Evolutionary conservation across 106 monocot species (phyloP).

Genomic region (Hemerocallis citrina): DNA sequence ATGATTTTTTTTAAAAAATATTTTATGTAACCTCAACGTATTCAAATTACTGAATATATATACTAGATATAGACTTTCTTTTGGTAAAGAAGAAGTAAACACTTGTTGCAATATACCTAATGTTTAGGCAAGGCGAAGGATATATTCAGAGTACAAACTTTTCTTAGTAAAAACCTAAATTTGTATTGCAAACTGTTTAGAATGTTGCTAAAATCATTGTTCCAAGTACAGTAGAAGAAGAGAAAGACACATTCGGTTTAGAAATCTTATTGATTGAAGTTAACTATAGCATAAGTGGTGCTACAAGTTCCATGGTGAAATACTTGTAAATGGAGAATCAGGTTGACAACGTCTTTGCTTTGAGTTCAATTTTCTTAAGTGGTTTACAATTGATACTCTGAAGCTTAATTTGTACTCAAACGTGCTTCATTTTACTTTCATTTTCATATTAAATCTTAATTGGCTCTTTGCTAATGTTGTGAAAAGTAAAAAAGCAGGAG

Average conservation of each 20-base stretch:
- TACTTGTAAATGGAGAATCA: background rate
- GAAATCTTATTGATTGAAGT: background rate
- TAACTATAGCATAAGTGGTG: background rate
- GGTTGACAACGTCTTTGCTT: too few species aligned
- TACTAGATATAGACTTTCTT: too few species aligned
- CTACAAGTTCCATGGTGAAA: background rate
- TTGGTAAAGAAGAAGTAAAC: too few species aligned
- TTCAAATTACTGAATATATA: too few species aligned
- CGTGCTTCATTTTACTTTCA: background rate
- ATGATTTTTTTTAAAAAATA: background rate
- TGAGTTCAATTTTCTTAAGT: background rate
- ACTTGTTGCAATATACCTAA: too few species aligned
- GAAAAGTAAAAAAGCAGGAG: too few species aligned
- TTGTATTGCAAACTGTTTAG: background rate
- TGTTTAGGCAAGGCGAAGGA: too few species aligned
- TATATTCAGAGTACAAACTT: too few species aligned
- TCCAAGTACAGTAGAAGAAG: background rate
- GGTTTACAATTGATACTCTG: background rate
- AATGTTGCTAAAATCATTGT: too few species aligned
- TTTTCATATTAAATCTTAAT: too few species aligned
- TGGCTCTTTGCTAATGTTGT: too few species aligned
- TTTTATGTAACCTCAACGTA: background rate
- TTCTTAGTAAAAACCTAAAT: too few species aligned
- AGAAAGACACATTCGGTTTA: background rate
- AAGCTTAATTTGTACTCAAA: background rate